Base-by-base conservation (phyloP, 306 rosid genomes). In the Cicer pinnatifidum region DNA sequence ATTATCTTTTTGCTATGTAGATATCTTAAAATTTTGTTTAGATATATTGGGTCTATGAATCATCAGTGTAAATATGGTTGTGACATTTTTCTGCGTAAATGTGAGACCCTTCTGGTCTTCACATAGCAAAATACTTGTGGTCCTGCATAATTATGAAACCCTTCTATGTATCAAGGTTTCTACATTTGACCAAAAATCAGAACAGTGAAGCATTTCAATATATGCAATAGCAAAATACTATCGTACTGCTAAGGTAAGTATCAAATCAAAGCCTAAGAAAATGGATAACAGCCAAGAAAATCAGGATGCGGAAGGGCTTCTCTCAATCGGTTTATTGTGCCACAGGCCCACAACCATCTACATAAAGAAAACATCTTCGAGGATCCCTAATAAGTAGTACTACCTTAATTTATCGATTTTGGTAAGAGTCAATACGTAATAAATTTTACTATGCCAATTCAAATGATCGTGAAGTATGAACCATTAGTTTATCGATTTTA, bases 221-320 rank as follows among this genome's bases (percentile, higher is more conserved):
- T 48, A 57, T 47, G 15, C 75, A 72, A 56, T 37, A 3, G 78
- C 39, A 44, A 79, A 33, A 72, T 56, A 40, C 72, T 15, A 77
- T 15, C 51, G 11, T 15, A 43, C 19, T 7, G 46, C 57, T 40
- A 38, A 35, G 60, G 16, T 37, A 47, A 37, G 82, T 64, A 41
- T 63, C 33, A 33, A 17, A 63, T 43, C 63, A 16, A 61, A 61
- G 16, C 11, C n/a, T n/a, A 61, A 11, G 72, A 17, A 37, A 41
- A 70, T 52, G 16, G 67, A 69, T 38, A 45, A 37, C 40, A 40
- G 39, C 75, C 16, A n/a, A 41, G 47, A 65, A n/a, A 67, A 57
- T 46, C 3, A n/a, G 43, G 58, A 9, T 10, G 20, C 40, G 37
- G 64, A 47, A 48, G 7, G 41, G 62, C 19, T 40, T 54, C 61